Percentiles rank a stretch among this genome's conserved stretches.
Evolutionary conservation across 148 eudicot species (phyloP).

Genomic region (Vaccinium myrtillus): DNA sequence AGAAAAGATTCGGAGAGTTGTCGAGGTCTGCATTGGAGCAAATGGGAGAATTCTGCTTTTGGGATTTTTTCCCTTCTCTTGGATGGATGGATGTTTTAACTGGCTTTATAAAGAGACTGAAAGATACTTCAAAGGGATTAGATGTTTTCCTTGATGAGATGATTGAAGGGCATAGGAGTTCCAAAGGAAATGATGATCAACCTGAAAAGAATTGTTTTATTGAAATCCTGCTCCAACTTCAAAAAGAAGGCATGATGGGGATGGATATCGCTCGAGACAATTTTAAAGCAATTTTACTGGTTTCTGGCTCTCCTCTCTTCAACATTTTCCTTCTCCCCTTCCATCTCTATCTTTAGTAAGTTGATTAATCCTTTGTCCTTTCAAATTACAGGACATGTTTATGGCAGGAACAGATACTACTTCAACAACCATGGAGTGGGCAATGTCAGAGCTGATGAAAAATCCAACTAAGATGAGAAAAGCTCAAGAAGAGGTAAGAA

Average conservation of each 20-base stretch:
- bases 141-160: slow-evolving; percentile 6
- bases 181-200: not conserved
- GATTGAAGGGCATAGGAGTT: not conserved
- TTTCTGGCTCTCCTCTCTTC: not conserved
- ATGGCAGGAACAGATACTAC: slow-evolving; percentile 17
- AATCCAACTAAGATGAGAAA: slow-evolving; percentile 14
- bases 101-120: not conserved
- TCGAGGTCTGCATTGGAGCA: not conserved
- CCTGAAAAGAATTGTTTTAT: not conserved
- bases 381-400: slow-evolving; percentile 6
- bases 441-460: slow-evolving; percentile 14
- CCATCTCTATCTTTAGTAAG: too few species aligned
- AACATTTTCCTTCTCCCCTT: too few species aligned
- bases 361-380: not conserved
- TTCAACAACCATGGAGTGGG: slow-evolving; percentile 20
- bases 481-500: slow-evolving; percentile 21
- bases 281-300: not conserved
- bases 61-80: not conserved
- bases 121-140: not conserved
- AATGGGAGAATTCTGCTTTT: not conserved
- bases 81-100: not conserved
- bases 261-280: not conserved
- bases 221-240: not conserved
- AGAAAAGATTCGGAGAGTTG: not conserved
- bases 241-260: not conserved